A percentile compares a stretch with the other conserved stretches of the same genome.
These are phyloP conservation scores for Eucalyptus fibrosa DNA, from an alignment of 345 rosid genomes.

Conservation along the genomic window DNA sequence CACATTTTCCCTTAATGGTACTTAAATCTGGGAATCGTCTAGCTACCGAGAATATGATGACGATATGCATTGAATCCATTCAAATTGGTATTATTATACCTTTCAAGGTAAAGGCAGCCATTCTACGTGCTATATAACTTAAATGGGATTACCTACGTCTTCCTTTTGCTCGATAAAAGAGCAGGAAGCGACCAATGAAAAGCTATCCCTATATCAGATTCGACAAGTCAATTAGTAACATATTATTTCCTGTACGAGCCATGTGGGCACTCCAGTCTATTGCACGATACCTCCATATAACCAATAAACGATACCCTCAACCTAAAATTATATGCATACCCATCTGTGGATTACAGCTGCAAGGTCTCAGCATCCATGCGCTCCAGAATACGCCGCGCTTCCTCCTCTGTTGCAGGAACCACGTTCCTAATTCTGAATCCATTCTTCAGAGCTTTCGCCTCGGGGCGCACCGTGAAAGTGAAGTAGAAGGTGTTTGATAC, in stretches of 20 bases:
- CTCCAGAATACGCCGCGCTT: slow-evolving; percentile 58
- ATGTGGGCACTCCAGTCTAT: neutral
- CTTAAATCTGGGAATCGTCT: neutral
- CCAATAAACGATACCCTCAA: neutral
- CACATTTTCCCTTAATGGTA: neutral
- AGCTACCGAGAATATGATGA: neutral
- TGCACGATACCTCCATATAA: neutral
- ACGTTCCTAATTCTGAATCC: slow-evolving; percentile 50
- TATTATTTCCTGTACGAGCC: neutral
- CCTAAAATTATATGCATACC: neutral
- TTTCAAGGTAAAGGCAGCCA: neutral
- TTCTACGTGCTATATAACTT: neutral
- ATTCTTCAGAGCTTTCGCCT: slow-evolving; percentile 43
- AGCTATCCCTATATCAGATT: neutral
- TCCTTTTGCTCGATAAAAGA: neutral
- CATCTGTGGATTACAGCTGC: neutral
- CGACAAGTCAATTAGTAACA: neutral
- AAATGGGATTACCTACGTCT: neutral
- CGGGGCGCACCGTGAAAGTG: slow-evolving; percentile 64
- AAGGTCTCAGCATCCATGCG: slow-evolving; percentile 56
- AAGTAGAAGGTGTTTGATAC: slow-evolving; percentile 75
- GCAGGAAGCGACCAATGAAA: neutral
- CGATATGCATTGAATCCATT: neutral
- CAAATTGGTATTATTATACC: neutral
- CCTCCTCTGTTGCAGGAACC: slow-evolving; percentile 88